These are phyloP conservation scores for Pythium rhizo-oryzae DNA, from an alignment of 352 stramenopile species.

Conservation along the genomic window DNA sequence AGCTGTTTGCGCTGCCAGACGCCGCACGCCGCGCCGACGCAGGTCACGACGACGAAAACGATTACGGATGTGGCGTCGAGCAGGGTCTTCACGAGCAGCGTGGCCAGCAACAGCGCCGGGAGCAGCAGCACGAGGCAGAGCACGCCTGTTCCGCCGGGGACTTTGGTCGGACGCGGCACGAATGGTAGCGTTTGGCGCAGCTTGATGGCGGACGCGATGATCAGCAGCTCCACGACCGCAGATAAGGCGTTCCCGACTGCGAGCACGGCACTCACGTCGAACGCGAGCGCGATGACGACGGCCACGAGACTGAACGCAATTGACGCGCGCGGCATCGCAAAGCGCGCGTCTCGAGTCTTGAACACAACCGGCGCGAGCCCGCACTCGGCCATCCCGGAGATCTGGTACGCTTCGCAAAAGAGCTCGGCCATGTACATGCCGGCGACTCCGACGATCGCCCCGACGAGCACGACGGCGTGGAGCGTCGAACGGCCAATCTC, in stretches of 20 bases:
- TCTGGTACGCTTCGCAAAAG: slow-evolving; percentile 79
- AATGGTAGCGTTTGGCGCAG: slow-evolving; percentile 55
- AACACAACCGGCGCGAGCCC: slow-evolving; percentile 72
- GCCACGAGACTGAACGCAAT: slow-evolving; percentile 19
- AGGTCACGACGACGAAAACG: not conserved
- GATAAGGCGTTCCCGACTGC: slow-evolving; percentile 84
- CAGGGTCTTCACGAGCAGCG: slow-evolving; percentile 7
- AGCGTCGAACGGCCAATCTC: slow-evolving; percentile 74
- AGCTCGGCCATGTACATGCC: slow-evolving; percentile 89
- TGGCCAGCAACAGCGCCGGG: not conserved
- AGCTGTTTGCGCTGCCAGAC: slow-evolving; percentile 9
- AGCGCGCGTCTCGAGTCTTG: slow-evolving; percentile 36
- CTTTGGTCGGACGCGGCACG: slow-evolving; percentile 44
- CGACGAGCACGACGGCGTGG: slow-evolving; percentile 70
- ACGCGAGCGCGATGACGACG: slow-evolving; percentile 7
- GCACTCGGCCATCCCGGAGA: slow-evolving; percentile 62
- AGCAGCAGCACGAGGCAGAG: slow-evolving; percentile 16
- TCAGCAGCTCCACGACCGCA: slow-evolving; percentile 66
- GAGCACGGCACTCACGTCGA: slow-evolving; percentile 50
- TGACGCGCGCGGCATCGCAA: slow-evolving; percentile 24
- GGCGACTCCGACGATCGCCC: slow-evolving; percentile 69
- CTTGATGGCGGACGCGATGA: slow-evolving; percentile 83
- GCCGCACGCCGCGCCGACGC: not conserved
- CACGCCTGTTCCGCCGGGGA: slow-evolving; percentile 23
- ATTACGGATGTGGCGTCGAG: not conserved